Base-by-base conservation (phyloP, 2,329 filamentous ascomycete species). In the Cladosporium sp. region DNA sequence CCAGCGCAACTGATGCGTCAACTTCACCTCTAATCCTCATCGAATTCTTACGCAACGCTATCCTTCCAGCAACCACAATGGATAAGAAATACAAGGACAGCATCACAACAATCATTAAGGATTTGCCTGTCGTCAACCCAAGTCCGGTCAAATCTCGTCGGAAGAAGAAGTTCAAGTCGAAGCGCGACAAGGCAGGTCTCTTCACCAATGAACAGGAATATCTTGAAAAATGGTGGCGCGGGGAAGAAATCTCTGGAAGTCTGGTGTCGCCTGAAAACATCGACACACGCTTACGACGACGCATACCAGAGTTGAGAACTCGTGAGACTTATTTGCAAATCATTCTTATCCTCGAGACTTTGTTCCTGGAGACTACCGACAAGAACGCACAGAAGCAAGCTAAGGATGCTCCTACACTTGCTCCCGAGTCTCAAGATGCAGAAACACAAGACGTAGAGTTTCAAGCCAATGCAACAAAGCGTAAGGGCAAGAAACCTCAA, bases 21-120 rank as follows among this genome's bases (percentile, higher is more conserved):
- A 68, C 84, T 16, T 75, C 82, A 35, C 80, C 84, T 67, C 69
- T 72, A 19, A 80, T 88, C 43, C 71, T 91, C 15, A 74, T 86
- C 7, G 72, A 77, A 0, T 90, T 88, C 58, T 64, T 92, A n/a
- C 82, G 84, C 12, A 55, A 55, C 9, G 33, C 59, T 6, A 57
- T 67, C 7, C 49, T 63, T 20, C 54, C 60, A n/a, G 55, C 60
- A 3, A 74, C 80, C 5, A 74, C 84, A 39, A 78, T 89, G 54
- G 87, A 92, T 63, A 89, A 86, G 49, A 51, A 93, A 92, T 91
- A 88, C 60, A 78, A 81, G n/a, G 83, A 86, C 49, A 82, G 81
- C 2, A 66, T 92, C 19, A 82, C 84, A 0, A 75, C 76, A 6
- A 72, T 87, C 32, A 74, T 88, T 41, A 79, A 83, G 61, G 80